Evolutionary conservation across 345 rosid species (phyloP).

Genomic region (Heritiera fomes): DNA sequence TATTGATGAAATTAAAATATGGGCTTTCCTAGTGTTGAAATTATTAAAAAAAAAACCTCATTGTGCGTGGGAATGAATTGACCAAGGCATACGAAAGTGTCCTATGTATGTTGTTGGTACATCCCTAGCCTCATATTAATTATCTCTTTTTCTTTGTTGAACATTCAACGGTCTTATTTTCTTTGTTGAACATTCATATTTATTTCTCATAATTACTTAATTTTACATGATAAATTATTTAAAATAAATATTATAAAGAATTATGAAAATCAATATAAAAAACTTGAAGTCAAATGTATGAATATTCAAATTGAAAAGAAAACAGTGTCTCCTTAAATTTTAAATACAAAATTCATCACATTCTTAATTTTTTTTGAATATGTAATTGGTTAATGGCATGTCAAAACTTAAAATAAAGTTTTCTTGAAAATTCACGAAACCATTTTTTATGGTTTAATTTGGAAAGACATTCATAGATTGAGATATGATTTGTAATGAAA

Average conservation of each 20-base stretch:
- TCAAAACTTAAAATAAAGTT: neutral
- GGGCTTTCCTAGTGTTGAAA: too few species aligned
- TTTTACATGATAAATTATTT: neutral
- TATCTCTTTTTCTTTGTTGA: neutral
- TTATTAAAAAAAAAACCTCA: too few species aligned
- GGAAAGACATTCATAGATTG: neutral
- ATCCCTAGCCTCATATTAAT: too few species aligned
- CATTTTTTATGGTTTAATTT: too few species aligned
- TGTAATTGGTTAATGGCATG: neutral
- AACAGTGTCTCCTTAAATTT: neutral
- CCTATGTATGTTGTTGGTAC: too few species aligned
- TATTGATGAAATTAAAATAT: too few species aligned
- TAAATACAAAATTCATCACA: too few species aligned
- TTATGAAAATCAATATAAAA: neutral
- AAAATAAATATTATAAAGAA: neutral
- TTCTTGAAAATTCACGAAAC: neutral
- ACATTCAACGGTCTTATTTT: neutral
- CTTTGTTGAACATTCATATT: neutral
- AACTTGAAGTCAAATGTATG: neutral
- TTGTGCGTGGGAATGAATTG: too few species aligned
- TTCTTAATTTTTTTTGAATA: too few species aligned
- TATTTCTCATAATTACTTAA: neutral
- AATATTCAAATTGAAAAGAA: neutral
- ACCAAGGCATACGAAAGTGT: too few species aligned
- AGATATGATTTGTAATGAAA: too few species aligned